A percentile compares a stretch with the other conserved stretches of the same genome.
Conservation (phyloP, 148 eudicot genomes). For the Rhododendron vialii region DNA sequence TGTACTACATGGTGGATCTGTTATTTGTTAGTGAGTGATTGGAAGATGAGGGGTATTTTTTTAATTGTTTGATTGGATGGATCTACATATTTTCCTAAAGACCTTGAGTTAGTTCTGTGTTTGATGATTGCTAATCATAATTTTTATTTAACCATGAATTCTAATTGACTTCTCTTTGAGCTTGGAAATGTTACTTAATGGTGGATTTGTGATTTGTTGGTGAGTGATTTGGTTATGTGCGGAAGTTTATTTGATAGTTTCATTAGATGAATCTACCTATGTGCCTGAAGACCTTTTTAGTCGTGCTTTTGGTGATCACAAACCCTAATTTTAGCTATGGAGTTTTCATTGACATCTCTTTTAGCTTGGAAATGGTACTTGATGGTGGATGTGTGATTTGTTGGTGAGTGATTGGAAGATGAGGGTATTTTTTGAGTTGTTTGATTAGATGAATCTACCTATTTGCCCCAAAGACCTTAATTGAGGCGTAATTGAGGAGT, state of each 20-base stretch:
- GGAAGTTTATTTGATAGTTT: neutral
- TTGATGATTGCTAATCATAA: neutral
- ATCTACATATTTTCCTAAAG: neutral
- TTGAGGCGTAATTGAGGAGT: neutral
- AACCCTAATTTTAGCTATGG: neutral
- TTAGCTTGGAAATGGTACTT: neutral
- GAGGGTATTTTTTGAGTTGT: neutral
- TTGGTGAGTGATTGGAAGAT: slow-evolving; percentile 1
- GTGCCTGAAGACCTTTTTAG: neutral
- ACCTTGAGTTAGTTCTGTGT: neutral
- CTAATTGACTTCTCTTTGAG: neutral
- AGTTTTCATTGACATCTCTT: neutral
- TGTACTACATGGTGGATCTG: neutral
- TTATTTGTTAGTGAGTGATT: neutral
- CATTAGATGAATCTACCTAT: neutral
- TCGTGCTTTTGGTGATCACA: neutral
- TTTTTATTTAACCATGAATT: neutral
- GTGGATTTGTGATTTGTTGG: slow-evolving; percentile 5
- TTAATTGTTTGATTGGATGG: neutral
- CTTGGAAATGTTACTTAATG: neutral
- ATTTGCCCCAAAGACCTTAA: neutral
- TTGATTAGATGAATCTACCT: slow-evolving; percentile 3
- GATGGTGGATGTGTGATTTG: neutral
- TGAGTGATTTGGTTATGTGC: neutral
- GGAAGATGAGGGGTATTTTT: neutral